A percentile compares a stretch with the other conserved stretches of the same genome.
These are phyloP conservation scores for Elongisporangium anandrum DNA, from an alignment of 352 stramenopile genomes.

Conservation along the genomic window DNA sequence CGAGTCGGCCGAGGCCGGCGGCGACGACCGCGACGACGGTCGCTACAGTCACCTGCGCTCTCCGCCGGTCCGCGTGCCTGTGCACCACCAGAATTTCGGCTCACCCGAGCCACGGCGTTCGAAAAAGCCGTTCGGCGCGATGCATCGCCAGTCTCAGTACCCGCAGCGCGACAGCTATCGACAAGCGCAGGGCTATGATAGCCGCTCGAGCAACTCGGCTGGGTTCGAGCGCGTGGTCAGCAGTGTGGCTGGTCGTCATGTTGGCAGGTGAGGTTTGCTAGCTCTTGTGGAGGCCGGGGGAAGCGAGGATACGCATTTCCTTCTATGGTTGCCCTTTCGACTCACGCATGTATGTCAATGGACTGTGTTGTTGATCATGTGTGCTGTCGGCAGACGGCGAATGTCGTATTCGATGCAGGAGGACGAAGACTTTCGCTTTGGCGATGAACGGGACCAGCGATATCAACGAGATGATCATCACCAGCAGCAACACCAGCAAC, in stretches of 20 bases:
- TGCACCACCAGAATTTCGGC: background rate
- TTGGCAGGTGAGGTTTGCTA: background rate
- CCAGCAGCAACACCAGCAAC: background rate
- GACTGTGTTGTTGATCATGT: background rate
- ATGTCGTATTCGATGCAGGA: background rate
- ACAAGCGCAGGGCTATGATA: background rate
- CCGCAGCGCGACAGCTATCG: background rate
- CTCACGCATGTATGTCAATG: background rate
- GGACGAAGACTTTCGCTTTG: background rate
- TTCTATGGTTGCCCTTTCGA: background rate
- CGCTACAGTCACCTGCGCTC: background rate
- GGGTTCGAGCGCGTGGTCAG: background rate
- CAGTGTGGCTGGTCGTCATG: background rate
- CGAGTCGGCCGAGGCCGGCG: background rate
- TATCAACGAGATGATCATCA: background rate
- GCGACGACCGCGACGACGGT: background rate
- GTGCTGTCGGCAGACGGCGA: background rate
- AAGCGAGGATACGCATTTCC: background rate
- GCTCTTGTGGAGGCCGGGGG: background rate
- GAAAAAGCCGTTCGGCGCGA: background rate
- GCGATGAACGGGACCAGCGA: background rate
- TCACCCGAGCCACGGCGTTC: background rate
- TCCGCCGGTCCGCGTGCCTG: background rate
- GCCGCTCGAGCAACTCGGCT: background rate
- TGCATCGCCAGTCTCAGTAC: background rate